A percentile compares a stretch with the other conserved stretches of the same genome.
Conservation (phyloP, 192 early-diverging fungal species). For the Endogone sp. region DNA sequence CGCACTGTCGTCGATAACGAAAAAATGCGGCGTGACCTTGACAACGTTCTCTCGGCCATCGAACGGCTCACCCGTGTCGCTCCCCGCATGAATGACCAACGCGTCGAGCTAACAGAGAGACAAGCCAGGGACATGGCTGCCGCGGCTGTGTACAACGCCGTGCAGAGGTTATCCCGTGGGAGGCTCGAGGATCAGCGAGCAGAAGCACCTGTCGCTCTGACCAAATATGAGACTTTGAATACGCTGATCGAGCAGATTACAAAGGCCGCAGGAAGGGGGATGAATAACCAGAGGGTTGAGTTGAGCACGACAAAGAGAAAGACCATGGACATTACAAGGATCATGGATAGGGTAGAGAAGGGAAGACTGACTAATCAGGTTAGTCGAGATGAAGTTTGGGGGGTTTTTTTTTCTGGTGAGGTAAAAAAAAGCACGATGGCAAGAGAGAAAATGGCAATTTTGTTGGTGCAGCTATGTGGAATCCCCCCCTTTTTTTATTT, state of each 20-base stretch:
- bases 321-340: conserved; percentile 37
- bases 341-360: conserved; percentile 38
- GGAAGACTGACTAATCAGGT: conserved; percentile 45
- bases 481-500: too few relatives aligned
- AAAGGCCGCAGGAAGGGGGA: conserved; percentile 36
- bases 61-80: conserved; percentile 45
- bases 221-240: conserved; percentile 37
- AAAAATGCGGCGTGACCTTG: conserved; percentile 44
- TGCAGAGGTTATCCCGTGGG: conserved; percentile 39
- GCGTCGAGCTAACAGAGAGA: conserved; percentile 39
- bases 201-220: not conserved
- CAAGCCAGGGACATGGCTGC: conserved; percentile 40
- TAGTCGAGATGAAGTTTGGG: too few relatives aligned
- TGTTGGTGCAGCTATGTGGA: not conserved
- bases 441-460: too few relatives aligned
- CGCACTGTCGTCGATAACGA: conserved; percentile 21
- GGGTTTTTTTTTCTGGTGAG: too few relatives aligned
- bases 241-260: conserved; percentile 45
- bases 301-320: conserved; percentile 29
- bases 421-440: too few relatives aligned
- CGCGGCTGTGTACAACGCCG: conserved; percentile 34
- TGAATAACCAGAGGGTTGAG: conserved; percentile 43
- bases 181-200: conserved; percentile 36
- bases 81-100: conserved; percentile 50
- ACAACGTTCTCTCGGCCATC: conserved; percentile 48